Evolutionary conservation across 331 rosid species (phyloP), one percentile per base, ranked within the genome.

Genomic region (Phaseolus coccineus): DNA sequence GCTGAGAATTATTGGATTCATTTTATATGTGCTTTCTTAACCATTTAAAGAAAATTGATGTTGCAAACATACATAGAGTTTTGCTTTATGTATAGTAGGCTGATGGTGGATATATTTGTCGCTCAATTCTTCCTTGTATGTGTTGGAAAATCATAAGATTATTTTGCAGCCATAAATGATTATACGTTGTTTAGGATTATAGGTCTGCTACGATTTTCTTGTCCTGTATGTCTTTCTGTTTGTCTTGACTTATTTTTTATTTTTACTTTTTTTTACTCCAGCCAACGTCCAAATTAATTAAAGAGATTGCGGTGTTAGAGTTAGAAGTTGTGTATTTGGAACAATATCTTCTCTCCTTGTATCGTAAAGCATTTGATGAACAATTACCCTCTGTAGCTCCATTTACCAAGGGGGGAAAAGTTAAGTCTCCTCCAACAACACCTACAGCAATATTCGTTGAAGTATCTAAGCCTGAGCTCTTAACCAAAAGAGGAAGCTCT

Each of bases 321-420:
- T 83, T 94, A 78, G 97, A 94, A 90, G 96, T 94, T 74, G 87
- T 64, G 67, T 86, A 91, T 88, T 88, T 89, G 92, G 96, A 92
- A 77, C 95, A 92, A 19, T 85, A 87, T 83, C 97, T 92, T 80
- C 97, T 94, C 73, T 88, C 93, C 42, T 77, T 91, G 82, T 92
- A 94, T 75, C 90, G 96, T 39, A 88, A 84, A 89, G 96, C 97
- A 61, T 91, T 93, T 81, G 92, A 91, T 81, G 94, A 82, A 58
- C 92, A 90, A 83, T 3, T 73, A 51, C 74, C 89, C 52, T 80
- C 83, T 13, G 51, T 77, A 24, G 74, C 87, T 81, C 88, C 89
- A 56, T 72, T 87, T 72, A 67, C 81, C 70, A 85, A 80, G 66
- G 90, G 82, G 69, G 90, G 81, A 73, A 87, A 72, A 73, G 65